Evolutionary conservation across 192 early-diverging fungal species (phyloP).

Genomic region (Linnemannia hyalina): DNA sequence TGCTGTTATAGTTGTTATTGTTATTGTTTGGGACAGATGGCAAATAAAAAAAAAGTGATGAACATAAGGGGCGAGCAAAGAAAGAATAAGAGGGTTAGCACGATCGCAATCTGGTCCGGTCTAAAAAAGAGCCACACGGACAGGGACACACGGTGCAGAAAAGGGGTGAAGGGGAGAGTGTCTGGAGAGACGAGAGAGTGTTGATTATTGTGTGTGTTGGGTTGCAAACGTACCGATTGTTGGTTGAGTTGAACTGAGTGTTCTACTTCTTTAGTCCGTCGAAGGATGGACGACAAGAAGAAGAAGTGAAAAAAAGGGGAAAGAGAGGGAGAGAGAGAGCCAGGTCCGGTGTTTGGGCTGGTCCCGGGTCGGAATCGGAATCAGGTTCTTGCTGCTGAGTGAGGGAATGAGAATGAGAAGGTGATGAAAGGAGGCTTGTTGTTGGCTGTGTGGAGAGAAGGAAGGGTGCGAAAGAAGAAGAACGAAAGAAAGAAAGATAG

Average conservation of each 20-base stretch:
- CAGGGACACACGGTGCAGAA: neutral
- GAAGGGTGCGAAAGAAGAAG: neutral
- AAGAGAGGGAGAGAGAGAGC: neutral
- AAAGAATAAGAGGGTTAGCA: neutral
- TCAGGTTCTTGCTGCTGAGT: neutral
- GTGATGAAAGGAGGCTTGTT: neutral
- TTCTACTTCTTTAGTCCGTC: neutral
- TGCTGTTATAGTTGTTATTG: no score
- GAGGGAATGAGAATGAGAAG: neutral
- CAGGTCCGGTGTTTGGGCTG: neutral
- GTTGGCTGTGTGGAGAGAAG: neutral
- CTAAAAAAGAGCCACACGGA: neutral
- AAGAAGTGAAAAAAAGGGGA: neutral
- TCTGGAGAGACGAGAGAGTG: neutral
- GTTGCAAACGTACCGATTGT: constrained; percentile 1
- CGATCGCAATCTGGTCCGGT: neutral
- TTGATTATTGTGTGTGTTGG: neutral
- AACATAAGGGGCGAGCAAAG: neutral
- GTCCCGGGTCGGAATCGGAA: neutral
- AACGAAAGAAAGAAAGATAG: neutral
- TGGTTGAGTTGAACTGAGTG: neutral
- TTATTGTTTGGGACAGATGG: no score
- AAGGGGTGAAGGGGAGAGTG: neutral
- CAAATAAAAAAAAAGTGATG: neutral
- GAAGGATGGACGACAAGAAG: no score